Evolutionary conservation across 352 stramenopile species (phyloP), one percentile per base, ranked within the genome.

Genomic region (Phytophthora pisi): DNA sequence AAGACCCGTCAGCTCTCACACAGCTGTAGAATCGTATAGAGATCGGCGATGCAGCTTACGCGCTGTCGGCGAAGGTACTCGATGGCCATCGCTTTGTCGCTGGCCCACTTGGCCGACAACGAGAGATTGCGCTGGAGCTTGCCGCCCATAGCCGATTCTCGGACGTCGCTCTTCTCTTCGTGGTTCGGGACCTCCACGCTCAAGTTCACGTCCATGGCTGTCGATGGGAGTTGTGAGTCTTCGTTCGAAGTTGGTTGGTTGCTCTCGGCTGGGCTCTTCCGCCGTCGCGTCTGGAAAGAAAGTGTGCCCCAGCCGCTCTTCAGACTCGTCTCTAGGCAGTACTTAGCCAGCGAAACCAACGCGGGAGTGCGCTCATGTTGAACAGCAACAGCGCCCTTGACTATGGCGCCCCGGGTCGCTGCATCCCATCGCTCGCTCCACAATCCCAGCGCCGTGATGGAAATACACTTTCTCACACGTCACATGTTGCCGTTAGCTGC

Each of bases 31-130:
- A 64, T 54, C 5, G 3, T 13, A 9, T 38, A 38, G 7, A 11
- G 7, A 38, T 55, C 16, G 16, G 38, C 23, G 50, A 53, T 45
- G 5, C 11, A 69, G 4, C 75, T 56, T 72, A 92, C 84, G 16
- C 80, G 70, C 34, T 94, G 82, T 31, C 86, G 71, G 20, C 89
- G 84, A 42, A 92, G 75, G 53, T 91, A 94, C 57, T 92, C 86
- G 15, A 94, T 65, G 4, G 84, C 83, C 46, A 92, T 80, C 5
- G 70, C 61, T 61, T 94, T 91, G 68, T 91, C 88, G 59, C 59
- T 89, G 13, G 79, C 81, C 86, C 86, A 94, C 58, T 91, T 94
- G 13, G 82, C 86, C 0, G 84, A 94, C 8, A 90, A 58, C 15
- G 86, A 94, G 31, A 90, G 67, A 24, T 74, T 78, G 9, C 84